Evolutionary conservation across 2,329 filamentous ascomycete genomes (phyloP).

Genomic region (Venturia asperata): DNA sequence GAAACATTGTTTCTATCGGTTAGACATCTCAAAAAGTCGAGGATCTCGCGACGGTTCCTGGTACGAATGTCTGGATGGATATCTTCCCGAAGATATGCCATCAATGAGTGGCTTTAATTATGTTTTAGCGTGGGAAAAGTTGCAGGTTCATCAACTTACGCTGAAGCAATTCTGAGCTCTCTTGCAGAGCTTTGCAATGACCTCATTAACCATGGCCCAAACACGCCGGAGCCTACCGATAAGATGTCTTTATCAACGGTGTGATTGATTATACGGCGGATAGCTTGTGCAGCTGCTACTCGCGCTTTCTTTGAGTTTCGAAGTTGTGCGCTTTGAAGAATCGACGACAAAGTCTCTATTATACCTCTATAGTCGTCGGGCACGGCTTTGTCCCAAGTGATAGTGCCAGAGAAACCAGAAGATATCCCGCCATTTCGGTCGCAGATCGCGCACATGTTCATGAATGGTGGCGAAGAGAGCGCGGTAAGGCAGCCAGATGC

Average conservation of each 20-base stretch:
- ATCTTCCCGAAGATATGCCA: slow-evolving; percentile 54
- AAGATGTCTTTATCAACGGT: slow-evolving; percentile 53
- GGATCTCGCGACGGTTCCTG: slow-evolving; percentile 61
- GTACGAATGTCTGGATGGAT: slow-evolving; percentile 43
- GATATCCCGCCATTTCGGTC: not conserved
- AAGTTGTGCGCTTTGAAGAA: slow-evolving; percentile 23
- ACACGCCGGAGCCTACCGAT: slow-evolving; percentile 57
- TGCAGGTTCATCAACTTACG: slow-evolving; percentile 39
- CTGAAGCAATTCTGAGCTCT: slow-evolving; percentile 76
- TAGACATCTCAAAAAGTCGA: slow-evolving; percentile 65
- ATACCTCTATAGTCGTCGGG: not conserved
- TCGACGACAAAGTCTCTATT: not conserved
- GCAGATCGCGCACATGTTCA: slow-evolving; percentile 6
- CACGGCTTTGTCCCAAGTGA: not conserved
- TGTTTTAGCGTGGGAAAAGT: slow-evolving; percentile 20
- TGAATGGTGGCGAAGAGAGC: not conserved
- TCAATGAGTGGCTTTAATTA: slow-evolving; percentile 52
- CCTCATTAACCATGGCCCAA: slow-evolving; percentile 75
- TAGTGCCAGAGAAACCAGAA: not conserved
- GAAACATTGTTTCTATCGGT: slow-evolving; percentile 61
- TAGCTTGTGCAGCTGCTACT: slow-evolving; percentile 62
- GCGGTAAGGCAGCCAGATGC: not conserved
- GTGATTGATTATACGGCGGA: slow-evolving; percentile 65
- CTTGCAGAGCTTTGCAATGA: slow-evolving; percentile 76
- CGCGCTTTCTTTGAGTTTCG: slow-evolving; percentile 52